These are phyloP conservation scores for Fragilaria radians DNA, from an alignment of 108 stramenopile genomes.

Conservation along the genomic window DNA sequence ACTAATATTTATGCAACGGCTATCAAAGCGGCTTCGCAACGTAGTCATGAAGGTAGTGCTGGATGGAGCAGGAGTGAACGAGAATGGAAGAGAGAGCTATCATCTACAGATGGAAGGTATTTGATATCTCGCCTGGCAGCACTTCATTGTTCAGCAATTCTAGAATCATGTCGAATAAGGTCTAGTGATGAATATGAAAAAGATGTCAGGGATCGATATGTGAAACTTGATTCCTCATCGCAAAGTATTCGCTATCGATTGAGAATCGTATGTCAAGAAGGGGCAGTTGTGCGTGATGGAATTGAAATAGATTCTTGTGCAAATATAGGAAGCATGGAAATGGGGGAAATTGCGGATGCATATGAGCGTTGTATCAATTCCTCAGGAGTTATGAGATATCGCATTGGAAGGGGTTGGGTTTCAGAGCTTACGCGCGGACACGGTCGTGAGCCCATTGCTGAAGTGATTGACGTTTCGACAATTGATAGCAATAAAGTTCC, in stretches of 20 bases:
- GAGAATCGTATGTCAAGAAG: constrained; percentile 83
- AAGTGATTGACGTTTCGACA: constrained; percentile 65
- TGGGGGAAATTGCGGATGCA: constrained; percentile 77
- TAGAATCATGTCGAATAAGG: constrained; percentile 66
- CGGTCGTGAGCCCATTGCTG: constrained; percentile 90
- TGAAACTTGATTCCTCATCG: constrained; percentile 2
- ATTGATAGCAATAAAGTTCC: not conserved
- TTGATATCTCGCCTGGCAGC: constrained; percentile 35
- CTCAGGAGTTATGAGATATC: constrained; percentile 87
- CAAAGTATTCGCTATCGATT: constrained; percentile 49
- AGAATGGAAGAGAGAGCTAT: constrained; percentile 66
- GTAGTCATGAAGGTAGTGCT: constrained; percentile 38
- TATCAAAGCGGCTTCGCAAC: constrained; percentile 51
- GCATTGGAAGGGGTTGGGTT: constrained; percentile 83
- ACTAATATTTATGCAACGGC: constrained; percentile 41
- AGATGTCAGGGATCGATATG: constrained; percentile 46
- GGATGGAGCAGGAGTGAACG: constrained; percentile 43
- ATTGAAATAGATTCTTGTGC: constrained; percentile 88
- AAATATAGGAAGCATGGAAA: constrained; percentile 77
- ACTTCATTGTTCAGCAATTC: constrained; percentile 56
- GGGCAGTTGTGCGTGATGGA: constrained; percentile 86
- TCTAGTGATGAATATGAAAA: too few relatives aligned
- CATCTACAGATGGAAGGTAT: constrained; percentile 41
- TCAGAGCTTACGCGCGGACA: constrained; percentile 89
- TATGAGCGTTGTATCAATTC: constrained; percentile 83